Evolutionary conservation across 345 rosid genomes (phyloP), one percentile per base, ranked within the genome.

Genomic region (Sonneratia alba): DNA sequence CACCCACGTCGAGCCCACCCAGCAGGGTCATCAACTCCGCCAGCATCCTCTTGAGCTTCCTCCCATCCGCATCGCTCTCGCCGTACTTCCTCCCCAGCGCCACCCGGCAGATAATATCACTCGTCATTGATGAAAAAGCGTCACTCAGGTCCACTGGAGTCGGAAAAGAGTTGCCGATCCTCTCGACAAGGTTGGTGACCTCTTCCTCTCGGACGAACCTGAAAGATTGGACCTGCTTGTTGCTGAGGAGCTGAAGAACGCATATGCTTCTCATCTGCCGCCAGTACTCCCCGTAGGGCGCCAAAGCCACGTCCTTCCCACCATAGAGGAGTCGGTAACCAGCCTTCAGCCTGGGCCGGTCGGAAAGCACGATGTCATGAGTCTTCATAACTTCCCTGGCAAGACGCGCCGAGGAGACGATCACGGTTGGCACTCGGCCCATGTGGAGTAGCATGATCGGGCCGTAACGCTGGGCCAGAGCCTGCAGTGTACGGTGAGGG

Each of bases 281-380:
- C 97, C 95, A 89, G 51, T 89, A 87, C 70, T 91, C 90, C 14
- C 91, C 89, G 34, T 89, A 86, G 0, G 88, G 85, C 1, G 91
- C 85, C 2, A 34, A 4, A 0, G 86, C 42, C 21, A 86, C 34
- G 63, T 88, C 88, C 34, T 79, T 79, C 22, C 67, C 51, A 9
- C 72, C 74, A 38, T 84, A 81, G 36, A 86, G 53, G 66, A 91
- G 81, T 36, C 69, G 83, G 0, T 75, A 68, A 0, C 43, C 38
- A 0, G 57, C 40, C 0, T 57, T 75, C 34, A 80, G 73, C 53
- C 62, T 76, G 0, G 90, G 88, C 14, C 94, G 75, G 71, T 75
- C 79, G 0, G 89, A 72, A 21, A 92, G 86, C n/a, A 63, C 70
- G 6, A 71, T 45, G 63, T 89, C 97, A 18, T 87, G 86, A 57